Conservation (phyloP, 164 flowering plant genomes). For the Nelumbo lutea region DNA sequence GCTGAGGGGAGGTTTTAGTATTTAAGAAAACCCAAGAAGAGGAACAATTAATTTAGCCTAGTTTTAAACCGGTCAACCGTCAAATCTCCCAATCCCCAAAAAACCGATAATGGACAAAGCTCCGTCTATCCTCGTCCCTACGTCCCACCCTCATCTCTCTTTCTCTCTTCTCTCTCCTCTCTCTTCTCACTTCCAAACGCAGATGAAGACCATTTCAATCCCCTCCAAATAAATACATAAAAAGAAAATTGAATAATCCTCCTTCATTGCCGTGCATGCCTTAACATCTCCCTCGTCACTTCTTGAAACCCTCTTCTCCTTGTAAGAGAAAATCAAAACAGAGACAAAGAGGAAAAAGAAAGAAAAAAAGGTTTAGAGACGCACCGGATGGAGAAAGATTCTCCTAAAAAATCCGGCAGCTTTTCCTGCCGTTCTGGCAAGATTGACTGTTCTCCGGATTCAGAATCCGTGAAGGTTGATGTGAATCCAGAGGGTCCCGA, state of each 20-base stretch:
- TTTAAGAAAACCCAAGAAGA: too few relatives aligned
- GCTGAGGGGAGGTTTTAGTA: too few relatives aligned
- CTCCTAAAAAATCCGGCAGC: conserved; percentile 3
- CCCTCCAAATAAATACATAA: background rate
- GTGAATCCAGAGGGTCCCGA: background rate
- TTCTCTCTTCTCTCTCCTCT: background rate
- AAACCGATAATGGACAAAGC: too few relatives aligned
- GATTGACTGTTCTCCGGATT: background rate
- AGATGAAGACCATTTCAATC: conserved; percentile 20
- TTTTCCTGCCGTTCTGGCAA: background rate
- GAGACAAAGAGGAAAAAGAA: background rate
- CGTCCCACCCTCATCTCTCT: too few relatives aligned
- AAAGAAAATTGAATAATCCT: background rate
- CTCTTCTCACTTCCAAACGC: background rate
- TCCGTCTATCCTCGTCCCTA: too few relatives aligned
- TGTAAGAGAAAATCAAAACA: background rate
- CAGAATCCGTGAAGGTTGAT: background rate
- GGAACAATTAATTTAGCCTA: too few relatives aligned
- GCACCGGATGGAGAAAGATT: conserved; percentile 5
- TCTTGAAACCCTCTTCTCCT: conserved; percentile 11
- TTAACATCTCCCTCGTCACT: background rate
- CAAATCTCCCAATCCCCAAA: too few relatives aligned
- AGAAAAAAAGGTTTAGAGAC: background rate
- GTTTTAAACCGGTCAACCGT: too few relatives aligned
- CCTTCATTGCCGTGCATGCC: background rate